Evolutionary conservation across 176 grass and related monocot species (phyloP), one percentile per base, ranked within the genome.

Genomic region (Cocos nucifera): DNA sequence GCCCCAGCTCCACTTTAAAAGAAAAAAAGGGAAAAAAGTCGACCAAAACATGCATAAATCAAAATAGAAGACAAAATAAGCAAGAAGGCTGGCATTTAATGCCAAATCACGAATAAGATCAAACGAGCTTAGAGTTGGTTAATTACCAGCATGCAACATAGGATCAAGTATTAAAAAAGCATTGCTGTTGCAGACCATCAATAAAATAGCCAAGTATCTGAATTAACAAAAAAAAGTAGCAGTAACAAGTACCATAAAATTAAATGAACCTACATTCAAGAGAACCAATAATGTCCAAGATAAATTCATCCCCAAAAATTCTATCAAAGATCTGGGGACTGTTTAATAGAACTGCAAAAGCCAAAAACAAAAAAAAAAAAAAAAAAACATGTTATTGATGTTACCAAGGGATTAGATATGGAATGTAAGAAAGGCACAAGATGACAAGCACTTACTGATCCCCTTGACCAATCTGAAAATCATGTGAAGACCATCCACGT

Each of bases 381-480:
- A 87, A 71, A 83, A 53, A 84, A 22, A 8, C 32, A 10, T 51
- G 24, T 80, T 23, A 86, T 56, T 65, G 35, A 63, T 56, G 54
- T 60, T 52, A 17, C 22, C 56, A 62, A 68, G 52, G 32, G 72
- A 62, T 12, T 19, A 51, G 8, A 66, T 30, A 22, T 54, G 7
- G 49, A 77, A 57, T 8, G 54, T 74, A 24, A 65, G 26, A 30
- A 74, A 17, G 51, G 20, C 20, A 27, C 9, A 27, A 56, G 17
- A 75, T 58, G 58, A 67, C 56, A 64, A 35, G 22, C 54, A 84
- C 91, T 78, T 83, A 96, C 91, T 82, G 30, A 87, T 84, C 69
- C 72, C 86, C 56, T 79, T 87, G 53, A 87, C 91, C 72, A 96
- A 76, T 90, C 72, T 83, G 77, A 84, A 90, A 57, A 90, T 87